Evolutionary conservation across 225 moss, liverwort and hornwort genomes (phyloP), one percentile per base, ranked within the genome.

Genomic region (Rhytidiadelphus loreus): DNA sequence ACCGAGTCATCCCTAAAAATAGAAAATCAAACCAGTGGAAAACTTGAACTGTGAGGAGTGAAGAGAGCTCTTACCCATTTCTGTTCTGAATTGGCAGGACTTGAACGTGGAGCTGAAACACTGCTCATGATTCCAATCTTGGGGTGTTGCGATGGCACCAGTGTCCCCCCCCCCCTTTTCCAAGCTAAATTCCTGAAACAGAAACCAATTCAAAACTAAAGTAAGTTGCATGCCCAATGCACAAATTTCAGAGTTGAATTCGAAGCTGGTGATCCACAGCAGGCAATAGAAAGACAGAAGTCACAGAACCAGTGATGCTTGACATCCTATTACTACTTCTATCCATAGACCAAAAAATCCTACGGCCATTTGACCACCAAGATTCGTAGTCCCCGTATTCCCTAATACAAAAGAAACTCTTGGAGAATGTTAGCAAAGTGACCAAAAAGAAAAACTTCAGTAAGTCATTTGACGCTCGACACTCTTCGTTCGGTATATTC

Each of bases 71-170:
- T 94, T 86, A 93, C 90, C 95, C 93, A 24, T n/a, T 12, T 29
- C 86, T 59, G 87, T 44, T 37, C 90, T 35, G 83, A 93, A 91
- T 37, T 88, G 75, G 78, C 92, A 93, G 22, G 94, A 84, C 81
- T 94, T 92, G 88, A 92, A 95, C 12, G 92, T 86, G 72, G 91
- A 87, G 81, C 80, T 84, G 84, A 94, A 96, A 77, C 80, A 90
- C 59, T 95, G 89, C 70, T 92, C 90, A 44, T 71, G 72, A 35
- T 91, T 90, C 90, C 91, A 88, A 46, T 82, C 80, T 83, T 95
- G 83, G 20, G 20, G 61, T 61, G 26, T 74, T 55, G 59, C 55
- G 63, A 20, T 58, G 59, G 33, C 68, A 29, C n/a, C n/a, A 94
- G 75, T 89, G 90, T 19, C 92, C 94, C n/a, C 88, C 95, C 9